phyloP scores from a whole-genome alignment of 441 rosid genomes.

The Mallotus repandus region DNA sequence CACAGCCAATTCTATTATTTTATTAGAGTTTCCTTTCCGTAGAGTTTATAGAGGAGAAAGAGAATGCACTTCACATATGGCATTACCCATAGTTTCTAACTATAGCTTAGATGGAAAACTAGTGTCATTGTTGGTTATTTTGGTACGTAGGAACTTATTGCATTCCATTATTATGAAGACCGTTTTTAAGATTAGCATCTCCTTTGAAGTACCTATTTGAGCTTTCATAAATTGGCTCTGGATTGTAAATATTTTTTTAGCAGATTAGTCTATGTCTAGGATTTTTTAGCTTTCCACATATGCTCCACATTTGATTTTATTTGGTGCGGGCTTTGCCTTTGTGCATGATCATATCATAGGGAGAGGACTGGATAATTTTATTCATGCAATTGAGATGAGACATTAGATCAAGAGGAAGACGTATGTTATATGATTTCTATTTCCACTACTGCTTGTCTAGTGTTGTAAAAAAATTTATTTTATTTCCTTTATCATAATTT shows the following conservation, averaged over 20 bases:
- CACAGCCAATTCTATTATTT: not conserved
- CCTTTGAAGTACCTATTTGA: not conserved
- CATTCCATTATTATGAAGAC: conserved; percentile 6
- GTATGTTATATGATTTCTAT: too few species aligned
- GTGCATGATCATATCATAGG: too few species aligned
- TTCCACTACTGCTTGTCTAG: too few species aligned
- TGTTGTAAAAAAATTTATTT: too few species aligned
- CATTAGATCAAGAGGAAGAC: too few species aligned
- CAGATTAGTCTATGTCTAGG: not conserved
- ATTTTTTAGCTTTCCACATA: too few species aligned
- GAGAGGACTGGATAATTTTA: too few species aligned
- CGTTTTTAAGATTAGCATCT: not conserved
- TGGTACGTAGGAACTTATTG: not conserved
- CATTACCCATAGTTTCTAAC: not conserved
- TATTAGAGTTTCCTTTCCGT: too few species aligned
- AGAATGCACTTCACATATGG: not conserved
- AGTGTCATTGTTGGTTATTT: not conserved
- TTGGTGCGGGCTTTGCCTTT: too few species aligned
- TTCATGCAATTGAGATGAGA: too few species aligned
- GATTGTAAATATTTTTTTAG: not conserved
- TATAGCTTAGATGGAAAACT: not conserved
- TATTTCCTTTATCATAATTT: too few species aligned
- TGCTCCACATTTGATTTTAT: too few species aligned
- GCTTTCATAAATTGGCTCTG: not conserved
- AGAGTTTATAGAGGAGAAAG: not conserved